Evolutionary conservation across 2,329 filamentous ascomycete species (phyloP), one percentile per base, ranked within the genome.

Genomic region (Fusarium sp.): DNA sequence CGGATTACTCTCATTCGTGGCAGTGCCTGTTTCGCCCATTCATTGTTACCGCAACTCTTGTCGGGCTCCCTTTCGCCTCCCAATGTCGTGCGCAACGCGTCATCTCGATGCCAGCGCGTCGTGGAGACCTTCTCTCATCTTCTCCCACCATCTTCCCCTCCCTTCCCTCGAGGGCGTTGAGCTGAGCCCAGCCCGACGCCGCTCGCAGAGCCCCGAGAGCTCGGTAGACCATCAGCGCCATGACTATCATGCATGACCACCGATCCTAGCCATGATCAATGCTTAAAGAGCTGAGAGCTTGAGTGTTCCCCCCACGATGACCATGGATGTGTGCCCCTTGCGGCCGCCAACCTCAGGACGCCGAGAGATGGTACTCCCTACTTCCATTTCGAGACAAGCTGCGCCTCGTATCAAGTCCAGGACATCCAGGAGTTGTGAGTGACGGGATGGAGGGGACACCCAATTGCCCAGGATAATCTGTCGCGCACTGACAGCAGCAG

Each of bases 271-370:
- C 56, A 48, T 59, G 16, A 29, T 59, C 72, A 73, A 73, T 64
- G 65, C 68, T 67, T 50, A 48, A 62, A 63, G 37, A 59, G 31
- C 29, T 64, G 33, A 68, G 71, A 52, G 24, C 43, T 20, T 39
- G 33, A 54, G 33, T 13, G 41, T 24, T 50, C 43, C 45, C 37
- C 24, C 54, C 48, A 56, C 64, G 67, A 68, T 69, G 45, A 16
- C 48, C 65, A 64, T 45, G 68, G 62, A 59, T 74, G 68, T 62
- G 33, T 68, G 68, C 56, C 68, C 67, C 69, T 65, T 78, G 74
- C 77, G 77, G 74, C 77, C 77, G 77, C 68, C 67, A 76, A 73
- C 67, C 69, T 76, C 75, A 78, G 75, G 75, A 77, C 64, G 70
- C 69, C 68, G 58, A 71, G 67, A 71, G 61, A 52, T 52, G 45